Base-by-base conservation (phyloP, 345 rosid species). In the Eucalyptus cloeziana region DNA sequence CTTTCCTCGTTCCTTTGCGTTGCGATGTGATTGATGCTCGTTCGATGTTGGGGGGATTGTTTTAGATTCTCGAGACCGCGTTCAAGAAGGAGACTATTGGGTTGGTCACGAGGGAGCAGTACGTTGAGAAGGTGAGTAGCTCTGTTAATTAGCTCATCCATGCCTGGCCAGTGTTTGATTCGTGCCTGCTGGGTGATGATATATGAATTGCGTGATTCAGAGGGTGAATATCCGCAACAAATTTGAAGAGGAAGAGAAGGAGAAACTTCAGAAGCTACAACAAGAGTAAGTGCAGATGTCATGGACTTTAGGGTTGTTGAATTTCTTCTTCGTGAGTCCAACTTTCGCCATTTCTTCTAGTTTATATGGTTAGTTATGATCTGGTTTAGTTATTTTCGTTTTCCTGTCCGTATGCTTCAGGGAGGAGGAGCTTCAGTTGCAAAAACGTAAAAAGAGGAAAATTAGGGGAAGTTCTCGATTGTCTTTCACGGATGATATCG, bases 71-170 rank as follows among this genome's bases (percentile, higher is more conserved):
- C 31, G 99, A 98, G 92, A 96, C 98, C 88, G 99, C 99, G 33
- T 98, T 98, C 90, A 98, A 98, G 96, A 98, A 96, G 94, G 99
- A 98, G 91, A 98, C 99, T 27, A 97, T 98, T 8, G 99, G 99
- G 89, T 93, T 98, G 91, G 99, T 98, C 51, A 98, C 99, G 24
- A 93, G 99, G 90, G 99, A 98, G 90, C 96, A 98, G 90, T 98
- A 97, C 90, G 99, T 98, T 52, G 99, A 98, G 95, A 98, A 98
- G 99, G 99, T 98, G 92, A 89, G 50, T 19, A 45, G 22, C 30
- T 81, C n/a, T 60, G 37, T 67, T 9, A 51, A 56, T 56, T 76
- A 83, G 88, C 60, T 31, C 7, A 4, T 13, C 19, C 19, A 10
- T 17, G 17, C 43, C 30, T 9, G 10, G 49, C 1, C 4, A 30